phyloP scores from a whole-genome alignment of 2,329 filamentous ascomycete genomes.

The Teratosphaeria nubilosa region DNA sequence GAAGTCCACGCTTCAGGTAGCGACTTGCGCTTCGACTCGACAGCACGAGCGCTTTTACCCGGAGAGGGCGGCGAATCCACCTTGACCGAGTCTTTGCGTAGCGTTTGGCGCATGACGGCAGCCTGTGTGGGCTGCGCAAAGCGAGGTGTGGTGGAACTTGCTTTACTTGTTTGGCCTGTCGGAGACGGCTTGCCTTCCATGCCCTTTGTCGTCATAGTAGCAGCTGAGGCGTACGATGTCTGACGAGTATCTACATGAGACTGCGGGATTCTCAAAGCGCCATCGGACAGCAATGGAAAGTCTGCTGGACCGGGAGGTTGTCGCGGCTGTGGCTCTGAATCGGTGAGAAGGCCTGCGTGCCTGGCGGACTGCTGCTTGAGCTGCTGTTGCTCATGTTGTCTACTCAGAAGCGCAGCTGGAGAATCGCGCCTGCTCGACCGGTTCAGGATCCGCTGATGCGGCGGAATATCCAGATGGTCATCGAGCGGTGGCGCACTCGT shows the following conservation, averaged over 20 bases:
- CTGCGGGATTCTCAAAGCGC: background rate
- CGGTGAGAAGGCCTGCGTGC: background rate
- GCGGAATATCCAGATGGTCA: background rate
- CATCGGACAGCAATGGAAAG: conserved; percentile 8
- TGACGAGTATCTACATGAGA: background rate
- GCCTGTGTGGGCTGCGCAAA: conserved; percentile 23
- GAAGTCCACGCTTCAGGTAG: background rate
- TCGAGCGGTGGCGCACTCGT: background rate
- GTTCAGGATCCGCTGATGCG: background rate
- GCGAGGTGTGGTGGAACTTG: conserved; percentile 9
- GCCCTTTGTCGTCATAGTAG: conserved; percentile 2
- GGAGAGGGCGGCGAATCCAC: conserved; percentile 6
- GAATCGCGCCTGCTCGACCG: background rate
- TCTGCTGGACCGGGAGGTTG: conserved; percentile 5
- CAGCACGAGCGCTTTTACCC: conserved; percentile 11
- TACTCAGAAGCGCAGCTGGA: conserved; percentile 7
- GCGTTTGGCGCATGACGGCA: conserved; percentile 11
- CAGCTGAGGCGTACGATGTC: conserved; percentile 11
- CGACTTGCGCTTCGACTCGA: conserved; percentile 3
- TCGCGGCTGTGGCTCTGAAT: background rate
- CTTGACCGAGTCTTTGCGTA: conserved; percentile 12
- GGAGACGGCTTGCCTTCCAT: background rate
- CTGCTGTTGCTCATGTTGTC: conserved; percentile 8
- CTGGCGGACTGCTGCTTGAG: background rate
- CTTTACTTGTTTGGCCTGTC: background rate